Conservation (phyloP, 192 early-diverging fungal species). For the Anaeromyces robustus region DNA sequence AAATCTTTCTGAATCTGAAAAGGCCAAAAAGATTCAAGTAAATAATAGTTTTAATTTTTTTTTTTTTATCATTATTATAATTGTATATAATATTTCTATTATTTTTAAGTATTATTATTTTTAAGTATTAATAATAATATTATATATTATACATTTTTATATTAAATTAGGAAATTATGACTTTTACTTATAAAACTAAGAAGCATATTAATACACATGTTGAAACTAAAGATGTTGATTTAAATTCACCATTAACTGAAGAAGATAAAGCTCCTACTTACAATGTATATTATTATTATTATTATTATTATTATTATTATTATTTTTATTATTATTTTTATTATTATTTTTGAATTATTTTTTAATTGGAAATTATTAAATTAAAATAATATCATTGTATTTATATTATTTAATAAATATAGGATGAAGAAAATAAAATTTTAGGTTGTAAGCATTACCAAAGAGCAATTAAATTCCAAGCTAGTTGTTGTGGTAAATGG, state of each 20-base stretch:
- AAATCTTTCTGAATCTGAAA: conserved; percentile 28
- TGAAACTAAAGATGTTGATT: conserved; percentile 17
- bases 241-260: conserved; percentile 16
- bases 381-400: no score
- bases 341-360: neutral
- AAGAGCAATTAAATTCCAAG: conserved; percentile 52
- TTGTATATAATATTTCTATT: neutral
- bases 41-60: neutral
- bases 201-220: conserved; percentile 18
- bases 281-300: conserved; percentile 13
- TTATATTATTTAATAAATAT: neutral
- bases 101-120: no score
- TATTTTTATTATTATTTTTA: neutral
- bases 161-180: conserved; percentile 34
- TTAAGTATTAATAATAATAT: no score
- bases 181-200: conserved; percentile 19
- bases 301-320: no score
- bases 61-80: no score
- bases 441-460: conserved; percentile 71
- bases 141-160: neutral
- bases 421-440: conserved; percentile 30
- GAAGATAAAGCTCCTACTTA: conserved; percentile 25
- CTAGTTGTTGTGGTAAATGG: conserved; percentile 60
- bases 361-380: neutral
- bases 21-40: conserved; percentile 60